These are phyloP conservation scores for Tetraselmis chui DNA, from an alignment of 139 green algal genomes.

Conservation along the genomic window DNA sequence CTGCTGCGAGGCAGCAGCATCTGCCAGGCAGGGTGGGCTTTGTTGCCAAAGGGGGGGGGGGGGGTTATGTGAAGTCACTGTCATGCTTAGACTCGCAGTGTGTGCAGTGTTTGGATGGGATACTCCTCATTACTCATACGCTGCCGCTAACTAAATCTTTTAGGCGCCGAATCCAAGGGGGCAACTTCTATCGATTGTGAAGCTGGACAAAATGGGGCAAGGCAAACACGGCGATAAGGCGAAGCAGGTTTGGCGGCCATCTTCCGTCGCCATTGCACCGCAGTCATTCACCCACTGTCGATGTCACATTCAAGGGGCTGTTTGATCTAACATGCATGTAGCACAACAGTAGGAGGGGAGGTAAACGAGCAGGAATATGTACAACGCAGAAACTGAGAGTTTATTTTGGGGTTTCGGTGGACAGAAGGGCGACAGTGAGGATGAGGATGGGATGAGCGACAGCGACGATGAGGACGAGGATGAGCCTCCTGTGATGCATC, in stretches of 20 bases:
- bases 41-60: not conserved
- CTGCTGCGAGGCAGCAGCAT: constrained; percentile 34
- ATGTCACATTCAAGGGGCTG: too few species aligned
- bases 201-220: constrained; percentile 25
- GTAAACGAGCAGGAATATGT: too few species aligned
- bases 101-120: too few species aligned
- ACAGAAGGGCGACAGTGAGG: constrained; percentile 28
- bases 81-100: not conserved
- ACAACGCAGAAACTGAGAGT: too few species aligned
- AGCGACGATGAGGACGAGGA: constrained; percentile 45
- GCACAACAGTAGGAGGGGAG: too few species aligned
- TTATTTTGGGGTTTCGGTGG: too few species aligned
- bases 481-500: constrained; percentile 40
- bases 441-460: constrained; percentile 40
- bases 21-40: not conserved
- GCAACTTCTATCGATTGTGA: constrained; percentile 13
- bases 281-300: too few species aligned
- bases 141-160: too few species aligned
- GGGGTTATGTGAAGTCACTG: not conserved
- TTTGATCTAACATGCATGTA: too few species aligned
- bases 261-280: too few species aligned
- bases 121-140: too few species aligned
- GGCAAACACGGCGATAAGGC: constrained; percentile 53
- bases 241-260: too few species aligned
- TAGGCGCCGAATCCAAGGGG: not conserved